A percentile compares a stretch with the other conserved stretches of the same genome.
phyloP scores from a whole-genome alignment of 495 filamentous ascomycete species.

The Talaromyces proteolyticus region DNA sequence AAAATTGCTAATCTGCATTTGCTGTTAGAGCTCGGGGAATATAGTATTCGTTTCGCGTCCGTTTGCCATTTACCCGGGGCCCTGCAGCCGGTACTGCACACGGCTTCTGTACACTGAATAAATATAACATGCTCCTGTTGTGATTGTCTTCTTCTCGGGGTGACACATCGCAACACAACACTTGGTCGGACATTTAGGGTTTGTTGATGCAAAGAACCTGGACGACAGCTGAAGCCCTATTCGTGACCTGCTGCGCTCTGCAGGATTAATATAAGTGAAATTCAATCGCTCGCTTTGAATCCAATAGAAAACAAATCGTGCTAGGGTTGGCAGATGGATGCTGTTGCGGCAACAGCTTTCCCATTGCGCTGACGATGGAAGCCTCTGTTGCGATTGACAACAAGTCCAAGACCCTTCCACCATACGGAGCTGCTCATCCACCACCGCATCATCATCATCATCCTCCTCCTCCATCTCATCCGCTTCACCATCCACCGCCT shows the following conservation, averaged over 20 bases:
- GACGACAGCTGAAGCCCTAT: too few species aligned
- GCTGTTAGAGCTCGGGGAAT: not conserved
- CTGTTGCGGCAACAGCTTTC: not conserved
- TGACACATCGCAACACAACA: not conserved
- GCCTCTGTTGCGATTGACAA: conserved; percentile 7
- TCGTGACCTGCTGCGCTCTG: too few species aligned
- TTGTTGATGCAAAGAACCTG: not conserved
- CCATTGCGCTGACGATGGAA: conserved; percentile 9
- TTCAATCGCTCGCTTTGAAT: too few species aligned
- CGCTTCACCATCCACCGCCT: conserved; percentile 10
- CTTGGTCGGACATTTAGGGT: not conserved
- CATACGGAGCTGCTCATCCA: not conserved
- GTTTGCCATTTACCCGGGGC: not conserved
- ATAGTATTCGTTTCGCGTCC: not conserved
- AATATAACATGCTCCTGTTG: not conserved
- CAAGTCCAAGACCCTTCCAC: conserved; percentile 5
- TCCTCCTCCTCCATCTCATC: not conserved
- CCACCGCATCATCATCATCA: not conserved
- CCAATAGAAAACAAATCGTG: not conserved
- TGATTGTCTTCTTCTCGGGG: not conserved
- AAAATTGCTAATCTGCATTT: not conserved
- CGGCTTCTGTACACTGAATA: not conserved
- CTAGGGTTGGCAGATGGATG: conserved; percentile 4
- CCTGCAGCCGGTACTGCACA: not conserved
- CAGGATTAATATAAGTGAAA: too few species aligned